Conservation (phyloP, 192 early-diverging fungal species). For the Rhizophlyctis rosea region DNA sequence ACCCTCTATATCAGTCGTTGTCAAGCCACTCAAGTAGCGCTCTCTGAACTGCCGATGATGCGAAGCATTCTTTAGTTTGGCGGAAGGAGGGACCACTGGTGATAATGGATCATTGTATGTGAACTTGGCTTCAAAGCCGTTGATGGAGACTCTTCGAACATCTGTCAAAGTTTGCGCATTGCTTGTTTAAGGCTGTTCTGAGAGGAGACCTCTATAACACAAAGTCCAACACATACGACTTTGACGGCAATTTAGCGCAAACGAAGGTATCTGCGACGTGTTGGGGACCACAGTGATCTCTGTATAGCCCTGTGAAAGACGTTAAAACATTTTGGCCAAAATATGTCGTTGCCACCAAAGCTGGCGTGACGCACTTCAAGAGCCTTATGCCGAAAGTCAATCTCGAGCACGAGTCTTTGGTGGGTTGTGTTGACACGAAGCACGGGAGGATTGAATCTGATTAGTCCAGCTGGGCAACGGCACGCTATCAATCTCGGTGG, state of each 20-base stretch:
- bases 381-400: constrained; percentile 21
- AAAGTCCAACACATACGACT: constrained; percentile 19
- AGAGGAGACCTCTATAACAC: constrained; percentile 1
- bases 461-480: too few species aligned
- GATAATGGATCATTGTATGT: constrained; percentile 22
- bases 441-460: too few species aligned
- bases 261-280: constrained; percentile 8
- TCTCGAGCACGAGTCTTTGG: constrained; percentile 24
- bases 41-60: constrained; percentile 32
- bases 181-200: background rate
- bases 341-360: too few species aligned
- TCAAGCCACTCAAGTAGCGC: constrained; percentile 22
- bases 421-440: constrained; percentile 27
- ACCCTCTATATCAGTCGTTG: constrained; percentile 40
- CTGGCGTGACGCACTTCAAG: too few species aligned
- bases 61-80: constrained; percentile 12
- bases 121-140: constrained; percentile 20
- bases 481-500: too few species aligned
- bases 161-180: background rate
- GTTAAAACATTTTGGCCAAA: background rate
- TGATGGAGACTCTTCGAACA: constrained; percentile 20
- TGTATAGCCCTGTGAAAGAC: constrained; percentile 14
- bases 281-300: constrained; percentile 15
- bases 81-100: constrained; percentile 1
- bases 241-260: constrained; percentile 40